These are phyloP conservation scores for Mucor plumbeus DNA, from an alignment of 371 early-diverging fungal species.

Conservation along the genomic window DNA sequence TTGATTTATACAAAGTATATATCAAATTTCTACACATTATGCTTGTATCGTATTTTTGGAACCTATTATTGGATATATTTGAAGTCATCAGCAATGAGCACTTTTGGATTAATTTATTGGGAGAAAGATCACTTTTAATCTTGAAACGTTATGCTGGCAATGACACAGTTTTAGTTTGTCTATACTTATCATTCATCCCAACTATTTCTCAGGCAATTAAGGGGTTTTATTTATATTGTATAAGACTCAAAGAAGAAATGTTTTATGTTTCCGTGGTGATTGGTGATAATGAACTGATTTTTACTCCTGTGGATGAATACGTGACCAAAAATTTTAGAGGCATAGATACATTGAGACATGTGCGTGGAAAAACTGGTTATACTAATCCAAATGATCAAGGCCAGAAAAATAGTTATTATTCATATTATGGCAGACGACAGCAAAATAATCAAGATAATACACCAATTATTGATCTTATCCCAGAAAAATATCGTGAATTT, in stretches of 20 bases:
- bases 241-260: conserved; percentile 8
- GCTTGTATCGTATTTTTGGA: conserved; percentile 6
- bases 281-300: conserved; percentile 7
- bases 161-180: conserved; percentile 27
- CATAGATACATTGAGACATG: conserved; percentile 18
- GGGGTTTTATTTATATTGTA: neutral
- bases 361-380: conserved; percentile 19
- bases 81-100: conserved; percentile 23
- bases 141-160: conserved; percentile 18
- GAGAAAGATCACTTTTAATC: conserved; percentile 12
- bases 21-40: neutral
- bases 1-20: no score
- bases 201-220: conserved; percentile 1
- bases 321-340: conserved; percentile 24
- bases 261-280: conserved; percentile 12
- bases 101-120: conserved; percentile 31
- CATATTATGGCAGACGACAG: conserved; percentile 9
- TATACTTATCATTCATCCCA: conserved; percentile 31
- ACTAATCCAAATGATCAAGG: conserved; percentile 20
- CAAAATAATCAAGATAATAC: conserved; percentile 14
- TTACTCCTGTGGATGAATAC: conserved; percentile 14
- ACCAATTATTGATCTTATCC: conserved; percentile 21
- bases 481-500: conserved; percentile 25
- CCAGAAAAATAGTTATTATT: conserved; percentile 14
- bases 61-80: conserved; percentile 6